Base-by-base conservation (phyloP, 139 green algal species). In the Nannochloris sp. region DNA sequence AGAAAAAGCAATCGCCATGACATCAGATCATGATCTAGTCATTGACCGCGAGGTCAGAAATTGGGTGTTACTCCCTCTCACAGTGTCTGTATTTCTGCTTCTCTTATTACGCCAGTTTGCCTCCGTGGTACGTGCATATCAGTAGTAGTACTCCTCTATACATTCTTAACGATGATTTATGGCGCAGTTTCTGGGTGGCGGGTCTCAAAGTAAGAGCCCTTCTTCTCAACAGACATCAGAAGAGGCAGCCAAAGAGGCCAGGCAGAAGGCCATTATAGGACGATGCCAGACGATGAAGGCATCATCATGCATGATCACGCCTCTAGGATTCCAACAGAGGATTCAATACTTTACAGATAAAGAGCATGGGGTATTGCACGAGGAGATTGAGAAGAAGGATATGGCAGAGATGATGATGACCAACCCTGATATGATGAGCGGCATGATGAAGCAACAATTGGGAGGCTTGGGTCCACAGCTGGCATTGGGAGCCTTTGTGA, bases 31-130 rank as follows among this genome's bases (percentile, higher is more conserved):
- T 23, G 72, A 80, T 37, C 62, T 95, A 4, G 77, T 89, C 23
- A 71, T 96, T 8, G 87, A 95, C 60, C 49, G 70, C 4, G 71
- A 84, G 25, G 82, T 96, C 7, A 69, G 89, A 14, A 72, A 92
- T 74, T 96, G 89, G 89, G 87, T 96, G 16, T 83, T 96, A 34
- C 80, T 96, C 16, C 90, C 90, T 2, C 72, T 96, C 8, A 95
- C 89, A 2, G 18, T 88, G 1, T 81, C 78, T 51, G 90, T 96
- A 19, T 59, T 93, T 4, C 72, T 96, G 2, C 92, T 96, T 83
- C 90, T 90, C 76, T 66, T 96, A 21, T 50, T 96, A 31, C 79
- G 85, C 29, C 89, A 96, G 67, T 96, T 93, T 50, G 81, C 75
- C 16, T 63, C 65, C n/a, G 48, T 75, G 63, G 78, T 83, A 40